A percentile compares a stretch with the other conserved stretches of the same genome.
These are phyloP conservation scores for Zygoascus flipseniorum DNA, from an alignment of 805 yeast species.

Conservation along the genomic window DNA sequence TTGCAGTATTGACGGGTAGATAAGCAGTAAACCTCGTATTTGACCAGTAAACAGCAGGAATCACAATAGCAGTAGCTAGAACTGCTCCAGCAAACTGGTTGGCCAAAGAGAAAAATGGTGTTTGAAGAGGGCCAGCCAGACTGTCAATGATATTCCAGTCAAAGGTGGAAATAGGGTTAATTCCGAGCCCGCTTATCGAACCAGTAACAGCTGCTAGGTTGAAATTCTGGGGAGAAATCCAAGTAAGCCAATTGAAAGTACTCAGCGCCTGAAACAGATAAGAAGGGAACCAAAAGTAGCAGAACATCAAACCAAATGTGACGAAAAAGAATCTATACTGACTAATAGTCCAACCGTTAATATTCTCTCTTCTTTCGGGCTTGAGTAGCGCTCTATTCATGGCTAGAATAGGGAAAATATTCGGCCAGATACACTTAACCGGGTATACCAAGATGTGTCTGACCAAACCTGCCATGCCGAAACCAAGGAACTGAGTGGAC, in stretches of 20 bases:
- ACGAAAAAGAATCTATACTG: slow-evolving; percentile 37
- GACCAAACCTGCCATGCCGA: slow-evolving; percentile 48
- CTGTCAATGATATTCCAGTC: slow-evolving; percentile 30
- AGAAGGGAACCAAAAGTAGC: slow-evolving; percentile 54
- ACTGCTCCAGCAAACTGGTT: slow-evolving; percentile 2
- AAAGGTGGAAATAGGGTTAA: slow-evolving; percentile 35
- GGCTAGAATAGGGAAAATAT: slow-evolving; percentile 48
- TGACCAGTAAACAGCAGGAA: slow-evolving; percentile 35
- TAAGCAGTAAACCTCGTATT: slow-evolving; percentile 43
- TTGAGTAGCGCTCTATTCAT: slow-evolving; percentile 29
- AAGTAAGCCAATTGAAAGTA: slow-evolving; percentile 49
- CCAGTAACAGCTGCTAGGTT: slow-evolving; percentile 45
- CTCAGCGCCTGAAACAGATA: slow-evolving; percentile 50
- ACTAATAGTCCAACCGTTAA: slow-evolving; percentile 49
- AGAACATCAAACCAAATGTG: slow-evolving; percentile 33
- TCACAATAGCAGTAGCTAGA: slow-evolving; percentile 24
- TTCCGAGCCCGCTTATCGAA: slow-evolving; percentile 28
- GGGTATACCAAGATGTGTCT: slow-evolving; percentile 38
- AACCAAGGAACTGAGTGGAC: slow-evolving; percentile 36
- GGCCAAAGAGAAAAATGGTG: slow-evolving; percentile 30
- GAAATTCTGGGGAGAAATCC: slow-evolving; percentile 48
- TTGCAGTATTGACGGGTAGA: slow-evolving; percentile 52
- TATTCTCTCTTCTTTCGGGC: slow-evolving; percentile 17
- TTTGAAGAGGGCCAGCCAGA: slow-evolving; percentile 25
- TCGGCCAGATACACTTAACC: slow-evolving; percentile 37